Percentiles rank a stretch among this genome's conserved stretches.
Evolutionary conservation across 1,139 yeast genomes (phyloP).

Genomic region (Protomyces lactucae-debilis): DNA sequence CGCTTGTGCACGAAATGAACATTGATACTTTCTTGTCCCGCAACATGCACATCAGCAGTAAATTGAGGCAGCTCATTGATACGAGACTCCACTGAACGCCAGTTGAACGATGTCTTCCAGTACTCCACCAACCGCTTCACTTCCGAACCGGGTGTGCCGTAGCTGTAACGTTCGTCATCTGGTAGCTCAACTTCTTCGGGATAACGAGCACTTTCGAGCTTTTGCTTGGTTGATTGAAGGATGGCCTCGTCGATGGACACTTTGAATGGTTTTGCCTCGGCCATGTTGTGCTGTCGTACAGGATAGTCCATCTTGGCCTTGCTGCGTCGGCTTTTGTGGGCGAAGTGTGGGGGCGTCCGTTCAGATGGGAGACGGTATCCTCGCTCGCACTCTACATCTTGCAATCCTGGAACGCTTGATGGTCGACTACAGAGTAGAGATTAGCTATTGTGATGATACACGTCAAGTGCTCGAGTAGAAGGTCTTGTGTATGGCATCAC

Average conservation of each 20-base stretch:
- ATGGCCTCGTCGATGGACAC: slow-evolving; percentile 9
- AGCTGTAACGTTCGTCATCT: slow-evolving; percentile 11
- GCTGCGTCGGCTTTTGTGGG: too few relatives aligned
- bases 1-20: slow-evolving; percentile 25
- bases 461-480: too few relatives aligned
- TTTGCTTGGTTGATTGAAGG: slow-evolving; percentile 2
- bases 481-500: too few relatives aligned
- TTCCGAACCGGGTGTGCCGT: slow-evolving; percentile 13
- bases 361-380: too few relatives aligned
- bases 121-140: slow-evolving; percentile 15
- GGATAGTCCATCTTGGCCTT: too few relatives aligned
- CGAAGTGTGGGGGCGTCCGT: too few relatives aligned
- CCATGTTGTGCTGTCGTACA: background rate
- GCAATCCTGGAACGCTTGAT: too few relatives aligned
- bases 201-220: slow-evolving; percentile 15
- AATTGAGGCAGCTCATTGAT: slow-evolving; percentile 25
- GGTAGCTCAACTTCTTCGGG: slow-evolving; percentile 18
- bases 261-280: slow-evolving; percentile 33
- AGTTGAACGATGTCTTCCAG: slow-evolving; percentile 20
- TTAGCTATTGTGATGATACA: too few relatives aligned
- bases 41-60: slow-evolving; percentile 11
- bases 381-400: too few relatives aligned
- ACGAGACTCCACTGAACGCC: slow-evolving; percentile 17
- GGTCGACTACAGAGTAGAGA: too few relatives aligned
- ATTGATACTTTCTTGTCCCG: slow-evolving; percentile 13